Conservation (phyloP, 768 basidiomycete genomes). For the Trametes villosa region DNA sequence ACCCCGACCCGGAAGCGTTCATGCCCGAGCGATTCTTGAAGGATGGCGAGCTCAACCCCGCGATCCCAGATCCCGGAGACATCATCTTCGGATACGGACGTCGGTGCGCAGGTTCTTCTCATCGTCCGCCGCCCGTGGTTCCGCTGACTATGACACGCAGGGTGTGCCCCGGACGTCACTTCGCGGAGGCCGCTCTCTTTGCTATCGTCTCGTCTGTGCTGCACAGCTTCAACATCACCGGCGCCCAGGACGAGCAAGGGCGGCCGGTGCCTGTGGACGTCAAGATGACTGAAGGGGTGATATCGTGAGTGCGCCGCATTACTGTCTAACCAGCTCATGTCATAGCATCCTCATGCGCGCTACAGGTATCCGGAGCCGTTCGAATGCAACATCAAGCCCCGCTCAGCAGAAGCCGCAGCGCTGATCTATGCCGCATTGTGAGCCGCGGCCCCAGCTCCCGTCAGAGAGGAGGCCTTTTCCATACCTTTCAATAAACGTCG, state of each 20-base stretch:
- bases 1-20: conserved; percentile 19
- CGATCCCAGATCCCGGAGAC: conserved; percentile 4
- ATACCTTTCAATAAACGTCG: too few relatives aligned
- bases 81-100: conserved; percentile 24
- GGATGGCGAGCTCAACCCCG: conserved; percentile 8
- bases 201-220: not conserved
- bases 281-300: conserved; percentile 2
- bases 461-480: too few relatives aligned
- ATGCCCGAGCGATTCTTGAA: conserved; percentile 15
- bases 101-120: not conserved
- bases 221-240: conserved; percentile 2
- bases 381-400: conserved; percentile 24
- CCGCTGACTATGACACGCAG: not conserved
- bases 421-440: too few relatives aligned
- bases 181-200: not conserved
- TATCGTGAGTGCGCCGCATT: conserved; percentile 13
- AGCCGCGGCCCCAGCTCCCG: too few relatives aligned
- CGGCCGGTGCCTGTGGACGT: not conserved
- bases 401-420: conserved; percentile 15
- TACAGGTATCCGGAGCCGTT: conserved; percentile 28
- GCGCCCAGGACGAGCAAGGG: conserved; percentile 1
- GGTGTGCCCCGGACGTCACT: conserved; percentile 5
- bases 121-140: not conserved
- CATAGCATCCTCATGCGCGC: not conserved
- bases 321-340: too few relatives aligned